phyloP scores from a whole-genome alignment of 768 basidiomycete species.

The Podaxis rugospora region DNA sequence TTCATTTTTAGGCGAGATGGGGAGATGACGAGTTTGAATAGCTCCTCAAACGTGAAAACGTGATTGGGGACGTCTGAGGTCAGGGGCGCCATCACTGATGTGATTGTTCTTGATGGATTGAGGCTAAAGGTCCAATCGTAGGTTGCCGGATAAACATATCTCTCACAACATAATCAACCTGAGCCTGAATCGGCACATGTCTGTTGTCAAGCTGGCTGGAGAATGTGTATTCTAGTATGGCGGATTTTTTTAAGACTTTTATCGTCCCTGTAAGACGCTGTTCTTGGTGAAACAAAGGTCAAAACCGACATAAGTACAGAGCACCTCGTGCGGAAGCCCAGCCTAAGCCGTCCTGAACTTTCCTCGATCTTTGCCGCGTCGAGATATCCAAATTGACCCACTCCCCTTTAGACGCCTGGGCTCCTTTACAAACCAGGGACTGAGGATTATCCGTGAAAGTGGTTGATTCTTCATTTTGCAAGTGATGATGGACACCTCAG shows the following conservation, averaged over 20 bases:
- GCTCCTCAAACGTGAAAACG: constrained; percentile 6
- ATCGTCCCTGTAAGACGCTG: no score
- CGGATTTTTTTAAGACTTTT: neutral
- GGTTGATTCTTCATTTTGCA: no score
- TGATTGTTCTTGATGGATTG: neutral
- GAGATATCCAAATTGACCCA: no score
- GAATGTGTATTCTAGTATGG: neutral
- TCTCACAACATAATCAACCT: neutral
- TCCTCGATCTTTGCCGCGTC: no score
- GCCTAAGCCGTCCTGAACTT: no score
- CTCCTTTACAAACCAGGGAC: no score
- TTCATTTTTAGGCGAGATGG: neutral
- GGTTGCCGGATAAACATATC: neutral
- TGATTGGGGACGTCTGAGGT: neutral
- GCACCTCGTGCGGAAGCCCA: no score
- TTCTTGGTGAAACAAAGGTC: no score
- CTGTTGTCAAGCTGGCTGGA: neutral
- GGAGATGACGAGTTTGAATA: neutral
- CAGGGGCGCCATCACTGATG: neutral
- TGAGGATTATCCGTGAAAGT: no score
- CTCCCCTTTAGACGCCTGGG: no score
- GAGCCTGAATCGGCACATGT: neutral
- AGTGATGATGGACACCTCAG: no score
- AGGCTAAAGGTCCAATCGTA: neutral
- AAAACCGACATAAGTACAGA: no score